phyloP scores from a whole-genome alignment of 2,329 filamentous ascomycete species.

The Pseudopyricularia javanii region DNA sequence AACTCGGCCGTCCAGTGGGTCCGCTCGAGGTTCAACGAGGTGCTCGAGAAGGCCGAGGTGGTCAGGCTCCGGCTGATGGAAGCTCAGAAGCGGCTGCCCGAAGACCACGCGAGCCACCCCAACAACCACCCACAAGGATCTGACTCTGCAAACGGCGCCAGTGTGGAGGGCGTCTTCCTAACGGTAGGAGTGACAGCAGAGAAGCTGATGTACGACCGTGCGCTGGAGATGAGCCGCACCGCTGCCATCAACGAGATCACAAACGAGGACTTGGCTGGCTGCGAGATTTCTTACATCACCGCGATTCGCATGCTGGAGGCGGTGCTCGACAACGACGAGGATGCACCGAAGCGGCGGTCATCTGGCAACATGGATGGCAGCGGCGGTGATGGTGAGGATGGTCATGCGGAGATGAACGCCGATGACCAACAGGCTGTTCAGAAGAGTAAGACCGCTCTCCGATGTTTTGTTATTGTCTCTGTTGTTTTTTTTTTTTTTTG shows the following conservation, averaged over 20 bases:
- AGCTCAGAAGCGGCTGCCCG: slow-evolving; percentile 71
- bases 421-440: slow-evolving; percentile 64
- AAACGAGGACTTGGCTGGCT: slow-evolving; percentile 74
- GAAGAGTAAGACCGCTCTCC: slow-evolving; percentile 44
- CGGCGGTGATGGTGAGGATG: slow-evolving; percentile 25
- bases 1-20: slow-evolving; percentile 96
- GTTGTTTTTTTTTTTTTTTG: background rate
- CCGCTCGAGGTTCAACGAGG: slow-evolving; percentile 87
- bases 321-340: slow-evolving; percentile 74
- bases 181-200: slow-evolving; percentile 87
- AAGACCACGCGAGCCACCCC: slow-evolving; percentile 77
- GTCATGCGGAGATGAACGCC: slow-evolving; percentile 39
- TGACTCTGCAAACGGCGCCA: slow-evolving; percentile 44
- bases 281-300: slow-evolving; percentile 86
- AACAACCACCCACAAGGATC: slow-evolving; percentile 57
- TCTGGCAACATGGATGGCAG: slow-evolving; percentile 27
- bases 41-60: slow-evolving; percentile 88
- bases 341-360: slow-evolving; percentile 25
- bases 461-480: slow-evolving; percentile 1
- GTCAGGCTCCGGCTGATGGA: slow-evolving; percentile 81
- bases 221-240: slow-evolving; percentile 88
- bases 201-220: slow-evolving; percentile 95
- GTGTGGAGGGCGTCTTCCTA: slow-evolving; percentile 68
- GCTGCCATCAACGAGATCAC: slow-evolving; percentile 94
- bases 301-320: slow-evolving; percentile 93